phyloP scores from a whole-genome alignment of 176 grass and related monocot species.

The Saccharum officinarum region DNA sequence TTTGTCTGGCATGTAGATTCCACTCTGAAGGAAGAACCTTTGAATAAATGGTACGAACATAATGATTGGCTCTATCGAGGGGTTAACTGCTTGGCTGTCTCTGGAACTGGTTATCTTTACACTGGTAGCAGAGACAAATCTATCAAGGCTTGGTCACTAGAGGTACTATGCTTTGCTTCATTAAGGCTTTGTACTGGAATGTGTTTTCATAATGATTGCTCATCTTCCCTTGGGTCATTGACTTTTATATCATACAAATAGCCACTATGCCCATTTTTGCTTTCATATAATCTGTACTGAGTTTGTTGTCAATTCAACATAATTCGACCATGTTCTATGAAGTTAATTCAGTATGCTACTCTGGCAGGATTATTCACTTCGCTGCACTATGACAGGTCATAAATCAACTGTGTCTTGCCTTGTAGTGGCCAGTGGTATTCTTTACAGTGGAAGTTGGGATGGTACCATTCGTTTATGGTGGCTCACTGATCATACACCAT shows the following conservation, averaged over 20 bases:
- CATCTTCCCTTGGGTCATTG: not conserved
- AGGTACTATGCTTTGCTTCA: constrained; percentile 54
- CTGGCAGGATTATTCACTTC: constrained; percentile 84
- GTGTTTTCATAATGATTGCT: not conserved
- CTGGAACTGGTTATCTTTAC: constrained; percentile 71
- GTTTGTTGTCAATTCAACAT: not conserved
- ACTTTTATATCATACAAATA: not conserved
- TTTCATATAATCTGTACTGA: not conserved
- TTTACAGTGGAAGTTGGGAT: constrained; percentile 98
- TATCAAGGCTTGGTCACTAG: constrained; percentile 95
- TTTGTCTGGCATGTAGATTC: constrained; percentile 65
- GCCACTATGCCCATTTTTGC: not conserved
- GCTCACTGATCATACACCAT: constrained; percentile 82
- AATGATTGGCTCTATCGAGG: constrained; percentile 90
- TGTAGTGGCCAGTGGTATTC: constrained; percentile 68
- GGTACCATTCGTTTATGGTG: constrained; percentile 89
- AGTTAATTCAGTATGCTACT: constrained; percentile 36
- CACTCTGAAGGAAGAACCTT: constrained; percentile 43
- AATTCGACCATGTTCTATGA: constrained; percentile 20
- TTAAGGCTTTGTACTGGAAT: not conserved
- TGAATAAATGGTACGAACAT: constrained; percentile 90
- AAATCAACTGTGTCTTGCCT: constrained; percentile 91
- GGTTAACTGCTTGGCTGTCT: constrained; percentile 82
- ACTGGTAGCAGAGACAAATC: constrained; percentile 85
- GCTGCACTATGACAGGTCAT: constrained; percentile 83